These are phyloP conservation scores for Colletotrichum echinochloae DNA, from an alignment of 2,329 filamentous ascomycete species.

Conservation along the genomic window DNA sequence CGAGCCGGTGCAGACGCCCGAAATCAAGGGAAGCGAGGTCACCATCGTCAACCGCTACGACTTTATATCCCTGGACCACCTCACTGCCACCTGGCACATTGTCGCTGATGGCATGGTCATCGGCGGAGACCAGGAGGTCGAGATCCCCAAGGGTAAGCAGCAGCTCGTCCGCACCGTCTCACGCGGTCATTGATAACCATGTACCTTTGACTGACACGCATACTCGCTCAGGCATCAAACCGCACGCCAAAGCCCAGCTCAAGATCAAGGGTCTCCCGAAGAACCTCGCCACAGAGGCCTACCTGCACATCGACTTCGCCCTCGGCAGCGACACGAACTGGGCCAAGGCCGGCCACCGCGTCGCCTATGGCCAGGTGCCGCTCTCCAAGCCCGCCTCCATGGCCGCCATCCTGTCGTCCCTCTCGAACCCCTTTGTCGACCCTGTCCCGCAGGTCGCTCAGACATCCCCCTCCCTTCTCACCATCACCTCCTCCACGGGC, in stretches of 20 bases:
- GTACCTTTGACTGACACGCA: background rate
- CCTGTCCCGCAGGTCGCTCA: constrained; percentile 34
- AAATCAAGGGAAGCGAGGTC: constrained; percentile 55
- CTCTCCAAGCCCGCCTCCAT: constrained; percentile 52
- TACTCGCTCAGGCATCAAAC: constrained; percentile 53
- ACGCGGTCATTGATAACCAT: background rate
- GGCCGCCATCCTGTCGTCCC: constrained; percentile 40
- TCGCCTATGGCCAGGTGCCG: constrained; percentile 63
- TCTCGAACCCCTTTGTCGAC: constrained; percentile 27
- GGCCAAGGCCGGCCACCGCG: constrained; percentile 62
- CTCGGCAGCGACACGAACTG: constrained; percentile 60
- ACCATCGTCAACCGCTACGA: constrained; percentile 67
- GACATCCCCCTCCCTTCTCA: constrained; percentile 44
- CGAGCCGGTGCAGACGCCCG: constrained; percentile 67
- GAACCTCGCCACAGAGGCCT: constrained; percentile 53
- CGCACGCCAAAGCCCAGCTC: constrained; percentile 54
- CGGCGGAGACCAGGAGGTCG: constrained; percentile 47
- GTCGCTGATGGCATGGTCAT: constrained; percentile 54
- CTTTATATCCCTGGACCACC: constrained; percentile 63
- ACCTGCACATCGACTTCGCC: constrained; percentile 62
- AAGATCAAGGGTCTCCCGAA: constrained; percentile 49
- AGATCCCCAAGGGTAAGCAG: constrained; percentile 56
- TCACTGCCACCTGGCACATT: constrained; percentile 58
- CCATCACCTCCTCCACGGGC: constrained; percentile 51
- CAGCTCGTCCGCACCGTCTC: background rate